Base-by-base conservation (phyloP, 805 yeast species). In the Priceomyces carsonii region DNA sequence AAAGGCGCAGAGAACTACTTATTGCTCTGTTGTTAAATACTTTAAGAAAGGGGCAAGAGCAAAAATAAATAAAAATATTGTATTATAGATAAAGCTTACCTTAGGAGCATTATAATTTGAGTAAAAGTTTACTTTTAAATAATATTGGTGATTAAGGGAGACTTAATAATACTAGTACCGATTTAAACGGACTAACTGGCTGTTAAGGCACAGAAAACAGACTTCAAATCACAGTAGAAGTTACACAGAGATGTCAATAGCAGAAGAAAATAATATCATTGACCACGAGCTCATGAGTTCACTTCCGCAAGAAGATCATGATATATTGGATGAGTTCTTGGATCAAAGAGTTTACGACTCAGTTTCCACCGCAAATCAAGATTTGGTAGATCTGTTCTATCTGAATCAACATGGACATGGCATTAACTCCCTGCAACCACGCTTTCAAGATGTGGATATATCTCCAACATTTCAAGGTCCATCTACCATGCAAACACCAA, bases 251-350 rank as follows among this genome's bases (percentile, higher is more conserved):
- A 34, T 34, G 37, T 47, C 51, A 13, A 14, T 52, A 16, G 42
- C 53, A 19, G 57, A 55, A 35, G 61, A 55, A 18, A 44, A 44
- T 30, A 41, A 44, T 35, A 29, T 49, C 20, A 39, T 56, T 36
- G 60, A 53, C 38, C 51, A 51, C 29, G 43, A 44, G 32, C 42
- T 46, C 29, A 48, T 55, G 27, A 46, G 43, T 39, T 41, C 40
- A 18, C 40, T 51, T 12, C 14, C 31, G 19, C 29, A 42, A 19
- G 63, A 62, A 12, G 69, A 67, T 23, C 71, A 66, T 15, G 82
- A 79, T 41, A 65, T 79, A 22, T 50, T 79, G 29, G 81, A 76
- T 46, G 84, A 79, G 48, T 75, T 76, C 36, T 57, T 76, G 35
- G 80, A 76, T 48, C 71, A 74, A 43, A 56, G 79, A 36, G 71